Base-by-base conservation (phyloP, 805 yeast genomes). In the Phaffomyces opuntiae region DNA sequence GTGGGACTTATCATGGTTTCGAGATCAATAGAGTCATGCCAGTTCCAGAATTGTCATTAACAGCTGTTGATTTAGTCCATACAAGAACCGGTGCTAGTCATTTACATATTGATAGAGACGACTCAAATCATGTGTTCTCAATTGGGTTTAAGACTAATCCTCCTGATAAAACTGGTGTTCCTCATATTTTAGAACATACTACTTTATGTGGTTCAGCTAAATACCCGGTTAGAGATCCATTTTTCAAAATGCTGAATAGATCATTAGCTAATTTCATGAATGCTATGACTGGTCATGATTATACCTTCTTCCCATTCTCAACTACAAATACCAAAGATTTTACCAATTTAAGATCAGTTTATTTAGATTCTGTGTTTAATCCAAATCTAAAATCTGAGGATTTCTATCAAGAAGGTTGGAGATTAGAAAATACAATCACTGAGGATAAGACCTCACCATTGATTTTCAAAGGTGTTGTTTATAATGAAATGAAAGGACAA, bases 401-500 rank as follows among this genome's bases (percentile, higher is more conserved):
- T 64, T 93, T 93, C 61, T 73, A 73, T 51, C 99, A 93, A 68
- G 99, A 93, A 67, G 99, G 99, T 34, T 93, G 99, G 99, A 80
- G 99, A 60, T 68, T 93, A 36, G 99, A 93, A 63, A 78, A 87
- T 53, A 76, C 75, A 44, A 73, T 71, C 44, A 64, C 80, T 7
- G 63, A 72, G 7, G 89, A 90, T 59, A 67, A 69, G 14, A 48
- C 55, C 0, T 73, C 87, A 13, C 85, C 87, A 1, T 60, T 93
- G 37, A 70, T 69, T 5, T 87, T 88, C 64, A 93, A 93, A 64
- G 99, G 99, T 39, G 99, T 93, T 32, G 99, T 93, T 3, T 93
- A 86, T 63, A 93, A 93, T 61, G 99, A 93, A 67, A 93, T 93
- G 99, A 93, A 93, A 65, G 99, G 99, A 9, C 97, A 91, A 65